Evolutionary conservation across 495 filamentous ascomycete species (phyloP), one percentile per base, ranked within the genome.

Genomic region (Rhypophila decipiens): DNA sequence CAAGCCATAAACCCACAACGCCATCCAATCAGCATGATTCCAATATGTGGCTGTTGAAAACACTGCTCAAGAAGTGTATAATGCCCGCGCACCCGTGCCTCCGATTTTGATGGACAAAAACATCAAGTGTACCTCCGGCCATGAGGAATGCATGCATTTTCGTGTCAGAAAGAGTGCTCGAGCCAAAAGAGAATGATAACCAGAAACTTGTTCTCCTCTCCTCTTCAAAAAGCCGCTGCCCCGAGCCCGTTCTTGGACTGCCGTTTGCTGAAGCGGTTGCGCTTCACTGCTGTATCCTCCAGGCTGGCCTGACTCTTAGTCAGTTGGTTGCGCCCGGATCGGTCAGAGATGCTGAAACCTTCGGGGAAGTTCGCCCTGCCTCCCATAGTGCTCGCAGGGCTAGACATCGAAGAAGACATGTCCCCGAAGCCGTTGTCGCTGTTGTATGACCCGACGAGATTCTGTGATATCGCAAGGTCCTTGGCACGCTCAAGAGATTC

Each of bases 181-280:
- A n/a, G n/a, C n/a, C n/a, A n/a, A n/a, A n/a, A n/a, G n/a, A n/a
- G n/a, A n/a, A n/a, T n/a, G n/a, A n/a, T n/a, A n/a, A n/a, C n/a
- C n/a, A n/a, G n/a, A n/a, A n/a, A n/a, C n/a, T n/a, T n/a, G n/a
- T n/a, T n/a, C n/a, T n/a, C n/a, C n/a, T n/a, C n/a, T n/a, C n/a
- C n/a, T n/a, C n/a, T n/a, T n/a, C n/a, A n/a, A n/a, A n/a, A n/a
- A n/a, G n/a, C n/a, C n/a, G 60, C 55, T 29, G 89, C 84, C 11
- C 88, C 87, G 21, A 95, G 74, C 17, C 89, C 89, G 59, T 85
- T 93, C 69, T 94, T 95, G 7, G 85, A 90, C 67, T 93, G 87
- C 49, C 90, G 75, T 61, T 87, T 87, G 64, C 86, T 91, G 66
- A 96, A 96, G 27, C 89, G 75, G 63, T 94, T 88, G 42, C 81